Conservation (phyloP, 768 basidiomycete genomes). For the Austroboletus festivus region DNA sequence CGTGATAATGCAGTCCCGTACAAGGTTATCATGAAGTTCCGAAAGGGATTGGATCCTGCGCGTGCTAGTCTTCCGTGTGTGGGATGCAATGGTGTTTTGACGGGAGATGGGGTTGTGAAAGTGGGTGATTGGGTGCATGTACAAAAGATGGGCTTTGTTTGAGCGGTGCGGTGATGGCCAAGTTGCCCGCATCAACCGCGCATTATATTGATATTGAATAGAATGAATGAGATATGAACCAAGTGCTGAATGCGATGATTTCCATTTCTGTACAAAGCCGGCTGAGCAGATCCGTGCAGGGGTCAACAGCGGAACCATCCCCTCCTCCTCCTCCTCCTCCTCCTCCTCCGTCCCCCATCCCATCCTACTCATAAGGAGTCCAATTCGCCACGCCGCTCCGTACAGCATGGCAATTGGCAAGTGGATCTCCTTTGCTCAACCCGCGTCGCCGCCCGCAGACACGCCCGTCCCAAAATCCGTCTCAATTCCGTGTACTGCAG, state of each 20-base stretch:
- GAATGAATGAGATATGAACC: no score
- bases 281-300: conserved; percentile 12
- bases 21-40: conserved; percentile 73
- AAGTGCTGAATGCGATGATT: conserved; percentile 3
- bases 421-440: conserved; percentile 37
- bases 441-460: conserved; percentile 24
- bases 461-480: conserved; percentile 27
- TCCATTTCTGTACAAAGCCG: conserved; percentile 9
- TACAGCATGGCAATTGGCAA: conserved; percentile 38
- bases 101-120: conserved; percentile 45
- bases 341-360: conserved; percentile 2
- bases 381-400: no score
- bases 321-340: not conserved
- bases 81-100: conserved; percentile 61
- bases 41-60: conserved; percentile 53
- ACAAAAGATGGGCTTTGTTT: conserved; percentile 37
- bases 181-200: not conserved
- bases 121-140: conserved; percentile 64
- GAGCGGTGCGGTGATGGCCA: not conserved
- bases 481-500: conserved; percentile 49
- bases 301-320: conserved; percentile 8
- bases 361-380: conserved; percentile 2
- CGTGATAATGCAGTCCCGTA: conserved; percentile 72
- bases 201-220: no score
- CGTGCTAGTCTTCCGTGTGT: conserved; percentile 55